phyloP scores from a whole-genome alignment of 768 basidiomycete genomes.

The Mycena kentingensis region DNA sequence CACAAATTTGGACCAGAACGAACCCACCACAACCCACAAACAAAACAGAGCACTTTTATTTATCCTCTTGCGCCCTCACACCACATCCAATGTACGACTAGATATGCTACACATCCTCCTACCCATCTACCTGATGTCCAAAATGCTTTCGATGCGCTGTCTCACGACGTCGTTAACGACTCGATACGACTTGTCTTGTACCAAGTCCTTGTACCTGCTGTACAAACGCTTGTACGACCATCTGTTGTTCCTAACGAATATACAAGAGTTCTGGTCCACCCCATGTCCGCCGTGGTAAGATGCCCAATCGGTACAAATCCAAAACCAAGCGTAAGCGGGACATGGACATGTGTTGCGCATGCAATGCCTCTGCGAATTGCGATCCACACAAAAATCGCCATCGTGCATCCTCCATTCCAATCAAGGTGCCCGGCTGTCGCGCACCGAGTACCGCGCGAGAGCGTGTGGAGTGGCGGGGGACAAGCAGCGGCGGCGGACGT shows the following conservation, averaged over 20 bases:
- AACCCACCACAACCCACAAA: too few relatives aligned
- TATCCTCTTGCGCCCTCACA: background rate
- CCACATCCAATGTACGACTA: slow-evolving; percentile 70
- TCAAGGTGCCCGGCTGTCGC: slow-evolving; percentile 3
- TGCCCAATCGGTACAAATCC: background rate
- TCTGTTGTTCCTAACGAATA: slow-evolving; percentile 24
- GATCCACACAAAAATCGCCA: slow-evolving; percentile 1
- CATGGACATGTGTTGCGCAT: too few relatives aligned
- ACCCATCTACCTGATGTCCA: slow-evolving; percentile 35
- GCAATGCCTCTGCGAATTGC: too few relatives aligned
- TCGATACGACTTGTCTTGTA: slow-evolving; percentile 27
- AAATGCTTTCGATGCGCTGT: slow-evolving; percentile 33
- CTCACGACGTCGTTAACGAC: slow-evolving; percentile 34
- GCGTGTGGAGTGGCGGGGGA: slow-evolving; percentile 13
- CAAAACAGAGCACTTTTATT: background rate
- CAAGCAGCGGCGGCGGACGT: slow-evolving; percentile 7
- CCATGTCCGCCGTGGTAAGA: slow-evolving; percentile 2
- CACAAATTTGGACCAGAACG: background rate
- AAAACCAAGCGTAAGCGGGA: slow-evolving; percentile 2
- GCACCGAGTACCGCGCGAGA: slow-evolving; percentile 5
- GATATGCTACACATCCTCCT: slow-evolving; percentile 55
- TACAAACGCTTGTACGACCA: slow-evolving; percentile 18
- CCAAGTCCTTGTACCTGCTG: slow-evolving; percentile 15
- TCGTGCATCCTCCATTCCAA: slow-evolving; percentile 11
- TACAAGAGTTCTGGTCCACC: slow-evolving; percentile 20